Evolutionary conservation across 805 yeast genomes (phyloP).

Genomic region (Barnettozyma wickerhamii): DNA sequence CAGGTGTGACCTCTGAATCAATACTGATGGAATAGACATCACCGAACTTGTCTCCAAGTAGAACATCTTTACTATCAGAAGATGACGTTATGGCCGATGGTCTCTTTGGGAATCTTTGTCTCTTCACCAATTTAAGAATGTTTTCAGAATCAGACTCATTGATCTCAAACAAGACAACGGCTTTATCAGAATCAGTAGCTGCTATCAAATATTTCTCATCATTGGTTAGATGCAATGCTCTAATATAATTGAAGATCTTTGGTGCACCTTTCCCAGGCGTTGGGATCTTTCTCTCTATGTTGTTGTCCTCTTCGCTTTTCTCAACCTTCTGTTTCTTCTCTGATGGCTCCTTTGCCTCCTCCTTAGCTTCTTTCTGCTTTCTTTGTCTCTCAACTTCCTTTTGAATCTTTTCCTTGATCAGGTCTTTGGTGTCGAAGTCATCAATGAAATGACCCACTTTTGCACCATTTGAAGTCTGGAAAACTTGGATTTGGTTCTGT

Average conservation of each 20-base stretch:
- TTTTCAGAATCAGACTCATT: slow-evolving; percentile 22
- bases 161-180: slow-evolving; percentile 57
- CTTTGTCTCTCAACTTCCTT: slow-evolving; percentile 29
- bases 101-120: slow-evolving; percentile 84
- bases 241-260: slow-evolving; percentile 59
- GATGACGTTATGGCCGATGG: slow-evolving; percentile 84
- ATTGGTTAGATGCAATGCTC: slow-evolving; percentile 53
- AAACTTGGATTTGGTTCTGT: slow-evolving; percentile 56
- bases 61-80: slow-evolving; percentile 49
- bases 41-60: slow-evolving; percentile 93
- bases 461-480: slow-evolving; percentile 34
- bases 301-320: too few species aligned
- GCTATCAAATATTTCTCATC: slow-evolving; percentile 55
- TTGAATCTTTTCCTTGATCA: slow-evolving; percentile 43
- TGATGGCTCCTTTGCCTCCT: slow-evolving; percentile 20
- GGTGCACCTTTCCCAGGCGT: slow-evolving; percentile 69
- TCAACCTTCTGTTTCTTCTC: slow-evolving; percentile 32
- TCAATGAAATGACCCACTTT: slow-evolving; percentile 63
- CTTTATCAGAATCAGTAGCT: slow-evolving; percentile 80
- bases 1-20: slow-evolving; percentile 31
- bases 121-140: slow-evolving; percentile 49
- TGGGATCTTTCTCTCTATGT: slow-evolving; percentile 48
- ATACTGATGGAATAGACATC: slow-evolving; percentile 73
- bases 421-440: slow-evolving; percentile 42
- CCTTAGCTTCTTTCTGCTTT: slow-evolving; percentile 17